phyloP scores from a whole-genome alignment of 768 basidiomycete genomes.

The Sistotremastrum niveocremeum region DNA sequence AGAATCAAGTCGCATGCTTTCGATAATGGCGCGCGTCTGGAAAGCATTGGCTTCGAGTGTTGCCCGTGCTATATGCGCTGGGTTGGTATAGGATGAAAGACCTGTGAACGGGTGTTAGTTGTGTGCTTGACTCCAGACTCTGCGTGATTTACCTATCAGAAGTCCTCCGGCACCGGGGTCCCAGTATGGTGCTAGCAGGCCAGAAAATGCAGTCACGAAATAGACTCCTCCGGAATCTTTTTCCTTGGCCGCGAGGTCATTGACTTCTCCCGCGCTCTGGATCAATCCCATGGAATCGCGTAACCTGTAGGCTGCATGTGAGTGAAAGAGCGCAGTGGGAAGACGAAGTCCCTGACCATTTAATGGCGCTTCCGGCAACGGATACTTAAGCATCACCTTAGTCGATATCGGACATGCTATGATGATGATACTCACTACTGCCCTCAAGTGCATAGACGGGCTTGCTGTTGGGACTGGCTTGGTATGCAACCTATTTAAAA shows the following conservation, averaged over 20 bases:
- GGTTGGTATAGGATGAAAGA: conserved; percentile 78
- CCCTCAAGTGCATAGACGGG: conserved; percentile 94
- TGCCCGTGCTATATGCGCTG: conserved; percentile 86
- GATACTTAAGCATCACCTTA: conserved; percentile 38
- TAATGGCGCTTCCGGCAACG: conserved; percentile 90
- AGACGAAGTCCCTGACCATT: conserved; percentile 40
- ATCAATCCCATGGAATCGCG: conserved; percentile 86
- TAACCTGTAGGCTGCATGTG: conserved; percentile 34
- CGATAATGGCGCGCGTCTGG: conserved; percentile 90
- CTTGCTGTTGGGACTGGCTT: conserved; percentile 62
- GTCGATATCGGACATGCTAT: neutral
- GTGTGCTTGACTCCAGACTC: neutral
- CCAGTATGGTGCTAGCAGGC: conserved; percentile 96
- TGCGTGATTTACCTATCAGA: conserved; percentile 48
- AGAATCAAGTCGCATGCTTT: conserved; percentile 92
- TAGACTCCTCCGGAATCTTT: conserved; percentile 78
- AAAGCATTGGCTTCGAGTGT: conserved; percentile 93
- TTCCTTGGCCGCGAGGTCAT: conserved; percentile 65
- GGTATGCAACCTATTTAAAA: conserved; percentile 65
- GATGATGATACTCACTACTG: conserved; percentile 48
- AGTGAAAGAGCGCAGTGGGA: too few species aligned
- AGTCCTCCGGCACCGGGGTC: conserved; percentile 82
- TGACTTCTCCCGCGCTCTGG: conserved; percentile 67
- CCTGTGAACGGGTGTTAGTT: conserved; percentile 25
- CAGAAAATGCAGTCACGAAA: conserved; percentile 95